These are phyloP conservation scores for Multifurca ochricompacta DNA, from an alignment of 768 basidiomycete genomes.

Conservation along the genomic window DNA sequence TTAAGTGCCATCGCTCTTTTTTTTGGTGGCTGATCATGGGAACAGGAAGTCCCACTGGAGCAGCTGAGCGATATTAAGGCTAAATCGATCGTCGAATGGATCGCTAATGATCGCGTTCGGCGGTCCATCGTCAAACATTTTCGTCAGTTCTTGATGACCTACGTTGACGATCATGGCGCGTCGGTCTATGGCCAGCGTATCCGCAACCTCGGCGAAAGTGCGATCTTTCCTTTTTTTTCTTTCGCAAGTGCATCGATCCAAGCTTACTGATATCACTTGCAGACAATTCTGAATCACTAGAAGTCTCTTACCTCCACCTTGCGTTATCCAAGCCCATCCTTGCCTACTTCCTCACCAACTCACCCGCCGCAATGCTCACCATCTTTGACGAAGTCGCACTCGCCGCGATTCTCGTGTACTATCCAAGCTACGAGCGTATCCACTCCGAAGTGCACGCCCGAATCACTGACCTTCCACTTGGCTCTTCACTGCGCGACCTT, in stretches of 20 bases:
- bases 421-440: slow-evolving; percentile 93
- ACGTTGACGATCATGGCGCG: slow-evolving; percentile 83
- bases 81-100: slow-evolving; percentile 96
- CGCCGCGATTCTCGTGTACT: slow-evolving; percentile 89
- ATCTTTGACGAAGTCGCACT: slow-evolving; percentile 96
- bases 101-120: slow-evolving; percentile 84
- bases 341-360: slow-evolving; percentile 96
- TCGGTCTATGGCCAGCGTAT: slow-evolving; percentile 96
- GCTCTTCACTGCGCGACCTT: slow-evolving; percentile 86
- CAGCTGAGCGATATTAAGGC: slow-evolving; percentile 98
- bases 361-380: slow-evolving; percentile 83
- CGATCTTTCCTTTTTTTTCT: slow-evolving; percentile 21
- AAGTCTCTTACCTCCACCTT: slow-evolving; percentile 95
- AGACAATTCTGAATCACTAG: slow-evolving; percentile 97
- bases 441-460: slow-evolving; percentile 98
- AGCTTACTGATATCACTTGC: slow-evolving; percentile 13
- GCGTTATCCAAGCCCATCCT: slow-evolving; percentile 88
- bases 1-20: slow-evolving; percentile 7
- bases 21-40: slow-evolving; percentile 10
- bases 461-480: slow-evolving; percentile 87
- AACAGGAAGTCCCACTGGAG: slow-evolving; percentile 86
- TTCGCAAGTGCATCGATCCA: neutral
- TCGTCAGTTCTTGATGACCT: slow-evolving; percentile 91
- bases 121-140: slow-evolving; percentile 89
- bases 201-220: slow-evolving; percentile 90